Evolutionary conservation across 2,329 filamentous ascomycete genomes (phyloP).

Genomic region (Pseudophaeomoniella oleicola): DNA sequence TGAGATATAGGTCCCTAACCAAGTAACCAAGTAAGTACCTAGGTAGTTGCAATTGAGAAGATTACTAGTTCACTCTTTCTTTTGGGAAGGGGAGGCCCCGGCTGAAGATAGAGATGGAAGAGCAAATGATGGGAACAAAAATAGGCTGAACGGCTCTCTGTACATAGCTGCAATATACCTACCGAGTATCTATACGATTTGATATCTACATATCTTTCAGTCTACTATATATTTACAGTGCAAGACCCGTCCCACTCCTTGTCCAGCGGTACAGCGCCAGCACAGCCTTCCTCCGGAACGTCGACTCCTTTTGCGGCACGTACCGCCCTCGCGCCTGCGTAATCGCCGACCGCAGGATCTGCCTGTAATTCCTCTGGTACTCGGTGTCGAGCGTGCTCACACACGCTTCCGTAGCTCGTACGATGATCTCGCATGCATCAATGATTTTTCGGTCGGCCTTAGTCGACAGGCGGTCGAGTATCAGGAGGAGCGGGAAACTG

Average conservation of each 20-base stretch:
- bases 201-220: too few relatives aligned
- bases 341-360: constrained; percentile 35
- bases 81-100: too few relatives aligned
- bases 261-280: constrained; percentile 42
- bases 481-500: constrained; percentile 34
- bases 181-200: too few relatives aligned
- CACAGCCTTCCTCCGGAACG: constrained; percentile 29
- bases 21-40: too few relatives aligned
- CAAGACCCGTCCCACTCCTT: constrained; percentile 23
- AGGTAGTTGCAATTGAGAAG: too few relatives aligned
- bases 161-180: too few relatives aligned
- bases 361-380: constrained; percentile 41
- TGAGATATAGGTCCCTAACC: background rate
- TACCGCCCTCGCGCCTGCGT: constrained; percentile 29
- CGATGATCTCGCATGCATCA: constrained; percentile 34
- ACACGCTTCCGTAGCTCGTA: constrained; percentile 36
- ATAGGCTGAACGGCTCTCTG: too few relatives aligned
- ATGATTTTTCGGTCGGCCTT: constrained; percentile 19
- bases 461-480: constrained; percentile 32
- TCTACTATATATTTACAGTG: constrained; percentile 7
- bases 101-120: too few relatives aligned
- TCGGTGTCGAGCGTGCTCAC: constrained; percentile 35
- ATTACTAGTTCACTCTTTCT: too few relatives aligned
- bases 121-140: too few relatives aligned
- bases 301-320: constrained; percentile 26